Base-by-base conservation (phyloP, 257 asterid genomes). In the Cinchona pubescens region DNA sequence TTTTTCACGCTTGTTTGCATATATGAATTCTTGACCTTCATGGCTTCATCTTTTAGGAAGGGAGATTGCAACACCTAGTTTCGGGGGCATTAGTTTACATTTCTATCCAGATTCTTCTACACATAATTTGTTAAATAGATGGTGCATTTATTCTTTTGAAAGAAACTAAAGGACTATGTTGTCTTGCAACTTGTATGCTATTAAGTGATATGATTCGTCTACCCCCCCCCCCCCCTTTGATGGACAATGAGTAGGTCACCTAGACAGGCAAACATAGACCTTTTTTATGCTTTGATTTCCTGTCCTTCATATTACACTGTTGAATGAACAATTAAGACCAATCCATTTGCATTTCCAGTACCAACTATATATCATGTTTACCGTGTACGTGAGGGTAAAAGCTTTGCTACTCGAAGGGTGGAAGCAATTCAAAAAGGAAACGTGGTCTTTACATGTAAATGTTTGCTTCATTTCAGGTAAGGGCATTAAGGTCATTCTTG, bases 361-460 rank as follows among this genome's bases (percentile, higher is more conserved):
- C 98, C 99, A 74, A 95, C 92, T 71, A 90, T 91, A 73, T 95
- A 95, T 84, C 91, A 95, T 79, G 98, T 91, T 75, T 87, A 90
- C 73, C 96, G 97, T 67, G 91, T 90, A 35, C 97, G 97, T 81
- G 97, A 92, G 80, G 99, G 99, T n/a, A 90, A 86, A 80, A 95
- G 96, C 85, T 95, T 95, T 81, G 98, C 99, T 73, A 92, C 98
- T 74, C 87, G 99, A 79, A 91, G 88, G 81, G 98, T 95, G 78
- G 99, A 92, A 30, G 99, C 99, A 75, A 86, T 95, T 75, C 99
- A 95, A 83, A 90, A 89, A 76, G 98, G 96, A 79, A 88, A 83
- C n/a, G 83, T 91, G 46, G 83, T 95, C 61, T 95, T 95, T 75
- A 88, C 87, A 51, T 73, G n/a, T n/a, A n/a, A n/a, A n/a, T 92